Evolutionary conservation across 495 filamentous ascomycete species (phyloP).

Genomic region (Penicillium verhagenii): DNA sequence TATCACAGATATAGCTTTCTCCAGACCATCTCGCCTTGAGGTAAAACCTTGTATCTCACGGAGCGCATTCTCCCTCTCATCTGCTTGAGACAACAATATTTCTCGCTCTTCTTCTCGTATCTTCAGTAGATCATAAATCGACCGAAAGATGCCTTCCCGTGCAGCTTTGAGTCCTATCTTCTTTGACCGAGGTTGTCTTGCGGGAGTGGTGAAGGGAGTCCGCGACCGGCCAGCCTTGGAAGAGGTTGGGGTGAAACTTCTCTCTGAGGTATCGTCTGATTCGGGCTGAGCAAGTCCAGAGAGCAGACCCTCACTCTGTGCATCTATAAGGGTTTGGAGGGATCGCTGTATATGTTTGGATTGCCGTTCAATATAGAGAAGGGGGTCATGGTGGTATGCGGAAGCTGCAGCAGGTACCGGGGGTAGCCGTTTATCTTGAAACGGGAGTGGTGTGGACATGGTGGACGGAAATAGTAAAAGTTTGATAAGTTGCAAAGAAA

Average conservation of each 20-base stretch:
- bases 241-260: conserved; percentile 46
- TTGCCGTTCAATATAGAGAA: conserved; percentile 46
- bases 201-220: conserved; percentile 49
- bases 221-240: conserved; percentile 23
- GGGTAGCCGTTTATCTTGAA: conserved; percentile 23
- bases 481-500: neutral
- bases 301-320: conserved; percentile 74
- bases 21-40: conserved; percentile 46
- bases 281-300: conserved; percentile 44
- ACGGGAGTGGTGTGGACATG: conserved; percentile 38
- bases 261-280: conserved; percentile 43
- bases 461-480: neutral
- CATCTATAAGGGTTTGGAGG: conserved; percentile 79
- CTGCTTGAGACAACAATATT: conserved; percentile 56
- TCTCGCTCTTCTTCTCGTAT: conserved; percentile 71
- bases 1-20: conserved; percentile 45
- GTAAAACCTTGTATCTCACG: conserved; percentile 60
- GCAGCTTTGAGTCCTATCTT: conserved; percentile 65
- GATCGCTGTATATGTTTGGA: conserved; percentile 63
- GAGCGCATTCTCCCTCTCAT: conserved; percentile 57
- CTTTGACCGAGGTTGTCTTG: conserved; percentile 58
- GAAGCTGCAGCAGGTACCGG: conserved; percentile 31
- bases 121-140: conserved; percentile 69
- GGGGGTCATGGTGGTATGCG: conserved; percentile 36
- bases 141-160: conserved; percentile 64